A percentile compares a stretch with the other conserved stretches of the same genome.
Conservation (phyloP, 2,329 filamentous ascomycete genomes). For the Aspergillus niger region DNA sequence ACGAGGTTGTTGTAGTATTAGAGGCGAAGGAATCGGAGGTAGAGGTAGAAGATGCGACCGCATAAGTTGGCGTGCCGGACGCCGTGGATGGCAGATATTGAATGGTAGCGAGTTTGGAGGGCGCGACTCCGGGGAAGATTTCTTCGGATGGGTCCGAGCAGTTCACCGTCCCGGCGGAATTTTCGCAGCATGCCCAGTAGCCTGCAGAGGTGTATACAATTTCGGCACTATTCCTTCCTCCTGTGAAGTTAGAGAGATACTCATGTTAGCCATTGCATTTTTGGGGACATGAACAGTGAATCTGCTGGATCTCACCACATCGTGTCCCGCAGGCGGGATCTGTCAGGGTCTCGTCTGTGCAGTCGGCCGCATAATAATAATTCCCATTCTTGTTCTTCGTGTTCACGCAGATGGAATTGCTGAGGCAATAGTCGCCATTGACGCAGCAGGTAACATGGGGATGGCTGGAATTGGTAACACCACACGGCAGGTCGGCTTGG, state of each 20-base stretch:
- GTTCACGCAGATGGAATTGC: slow-evolving; percentile 12
- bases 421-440: slow-evolving; percentile 16
- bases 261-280: neutral
- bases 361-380: slow-evolving; percentile 15
- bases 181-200: slow-evolving; percentile 13
- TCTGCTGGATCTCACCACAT: slow-evolving; percentile 4
- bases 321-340: slow-evolving; percentile 13
- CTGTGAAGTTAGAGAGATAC: neutral
- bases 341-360: slow-evolving; percentile 11
- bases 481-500: slow-evolving; percentile 4
- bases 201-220: neutral
- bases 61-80: slow-evolving; percentile 5
- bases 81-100: slow-evolving; percentile 11
- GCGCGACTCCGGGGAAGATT: slow-evolving; percentile 6
- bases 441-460: slow-evolving; percentile 18
- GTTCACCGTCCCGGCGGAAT: neutral
- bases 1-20: neutral
- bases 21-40: neutral
- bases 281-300: too few species aligned
- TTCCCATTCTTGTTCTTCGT: neutral
- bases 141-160: slow-evolving; percentile 10
- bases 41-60: neutral
- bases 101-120: slow-evolving; percentile 10
- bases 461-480: slow-evolving; percentile 10
- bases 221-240: neutral